These are phyloP conservation scores for Moricandia arvensis DNA, from an alignment of 345 rosid genomes.

Conservation along the genomic window DNA sequence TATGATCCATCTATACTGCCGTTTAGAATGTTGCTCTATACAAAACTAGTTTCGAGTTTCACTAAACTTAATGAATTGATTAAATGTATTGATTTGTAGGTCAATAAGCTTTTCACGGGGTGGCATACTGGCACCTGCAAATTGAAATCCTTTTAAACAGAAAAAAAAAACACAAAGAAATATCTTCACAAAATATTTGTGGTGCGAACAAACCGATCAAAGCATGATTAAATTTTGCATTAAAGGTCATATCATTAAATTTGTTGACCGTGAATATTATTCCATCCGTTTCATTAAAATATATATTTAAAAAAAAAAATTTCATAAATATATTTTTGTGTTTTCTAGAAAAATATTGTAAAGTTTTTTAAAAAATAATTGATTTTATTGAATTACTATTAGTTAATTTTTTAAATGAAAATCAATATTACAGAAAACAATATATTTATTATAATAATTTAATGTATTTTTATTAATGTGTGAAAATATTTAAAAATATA, in stretches of 20 bases:
- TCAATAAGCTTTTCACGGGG: conserved; percentile 27
- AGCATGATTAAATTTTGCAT: conserved; percentile 6
- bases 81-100: conserved; percentile 4
- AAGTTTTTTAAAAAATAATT: too few species aligned
- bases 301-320: too few species aligned
- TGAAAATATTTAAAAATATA: too few species aligned
- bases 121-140: conserved; percentile 15
- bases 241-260: neutral
- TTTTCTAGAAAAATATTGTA: too few species aligned
- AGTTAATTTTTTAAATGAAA: too few species aligned
- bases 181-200: conserved; percentile 21
- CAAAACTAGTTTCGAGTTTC: neutral
- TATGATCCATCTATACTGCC: conserved; percentile 1
- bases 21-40: neutral
- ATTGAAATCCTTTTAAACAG: conserved; percentile 3
- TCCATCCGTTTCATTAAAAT: too few species aligned
- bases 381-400: too few species aligned
- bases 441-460: too few species aligned
- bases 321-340: too few species aligned
- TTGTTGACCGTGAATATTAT: conserved; percentile 14
- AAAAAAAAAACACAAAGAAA: conserved; percentile 26
- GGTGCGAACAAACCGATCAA: conserved; percentile 20
- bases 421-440: too few species aligned
- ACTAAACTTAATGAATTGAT: neutral
- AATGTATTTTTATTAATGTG: too few species aligned